phyloP scores from a whole-genome alignment of 1,284 basidiomycete genomes.

The Xerocomus subilludens region DNA sequence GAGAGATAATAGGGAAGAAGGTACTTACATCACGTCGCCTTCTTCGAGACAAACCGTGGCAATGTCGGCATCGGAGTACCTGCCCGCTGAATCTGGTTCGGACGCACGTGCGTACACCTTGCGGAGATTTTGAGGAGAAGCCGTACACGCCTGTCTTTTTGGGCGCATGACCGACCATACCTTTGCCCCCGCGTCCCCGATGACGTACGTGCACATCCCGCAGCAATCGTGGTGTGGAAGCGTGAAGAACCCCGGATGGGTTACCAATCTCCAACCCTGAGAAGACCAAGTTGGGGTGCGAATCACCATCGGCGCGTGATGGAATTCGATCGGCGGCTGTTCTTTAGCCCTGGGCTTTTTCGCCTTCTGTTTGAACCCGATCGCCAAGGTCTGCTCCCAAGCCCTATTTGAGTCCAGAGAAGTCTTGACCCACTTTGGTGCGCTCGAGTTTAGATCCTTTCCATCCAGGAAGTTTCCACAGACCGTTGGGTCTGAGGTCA shows the following conservation, averaged over 20 bases:
- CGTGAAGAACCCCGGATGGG: slow-evolving; percentile 3
- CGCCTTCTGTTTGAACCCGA: background rate
- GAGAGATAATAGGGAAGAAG: background rate
- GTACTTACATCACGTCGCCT: slow-evolving; percentile 25
- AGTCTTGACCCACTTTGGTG: background rate
- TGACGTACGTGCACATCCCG: slow-evolving; percentile 6
- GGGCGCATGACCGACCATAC: slow-evolving; percentile 16
- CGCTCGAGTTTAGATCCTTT: background rate
- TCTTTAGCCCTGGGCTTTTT: too few species aligned
- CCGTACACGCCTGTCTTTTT: background rate
- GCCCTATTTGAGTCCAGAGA: background rate
- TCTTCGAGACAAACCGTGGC: slow-evolving; percentile 25
- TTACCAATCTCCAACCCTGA: slow-evolving; percentile 20
- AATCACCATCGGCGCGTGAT: background rate
- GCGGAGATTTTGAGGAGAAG: background rate
- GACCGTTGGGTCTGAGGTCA: background rate
- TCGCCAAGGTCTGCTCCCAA: background rate
- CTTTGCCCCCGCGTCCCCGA: background rate
- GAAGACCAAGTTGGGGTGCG: slow-evolving; percentile 8
- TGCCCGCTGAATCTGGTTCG: background rate
- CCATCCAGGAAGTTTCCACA: slow-evolving; percentile 11
- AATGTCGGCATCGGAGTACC: background rate
- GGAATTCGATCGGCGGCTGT: too few species aligned
- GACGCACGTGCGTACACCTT: background rate
- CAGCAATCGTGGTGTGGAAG: slow-evolving; percentile 13